Conservation (phyloP, 2,329 filamentous ascomycete genomes). For the Colletotrichum gigasporum region DNA sequence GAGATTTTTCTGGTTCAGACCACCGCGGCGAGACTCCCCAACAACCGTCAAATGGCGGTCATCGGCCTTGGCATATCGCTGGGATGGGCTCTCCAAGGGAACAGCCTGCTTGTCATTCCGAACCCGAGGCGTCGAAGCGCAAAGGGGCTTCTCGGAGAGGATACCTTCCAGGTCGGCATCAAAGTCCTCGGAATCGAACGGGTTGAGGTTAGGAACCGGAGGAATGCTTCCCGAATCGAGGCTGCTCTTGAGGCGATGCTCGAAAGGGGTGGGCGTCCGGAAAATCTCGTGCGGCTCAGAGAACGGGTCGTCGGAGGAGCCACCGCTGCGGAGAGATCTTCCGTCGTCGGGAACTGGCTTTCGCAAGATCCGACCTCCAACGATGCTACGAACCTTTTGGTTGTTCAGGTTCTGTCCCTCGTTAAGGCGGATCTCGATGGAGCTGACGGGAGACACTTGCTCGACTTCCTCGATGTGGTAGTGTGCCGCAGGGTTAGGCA, state of each 20-base stretch:
- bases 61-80: not conserved
- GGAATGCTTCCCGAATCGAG: conserved; percentile 15
- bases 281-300: conserved; percentile 32
- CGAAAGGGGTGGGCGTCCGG: conserved; percentile 37
- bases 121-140: conserved; percentile 48
- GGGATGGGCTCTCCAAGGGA: conserved; percentile 8
- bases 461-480: conserved; percentile 27
- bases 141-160: conserved; percentile 45
- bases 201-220: conserved; percentile 24
- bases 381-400: conserved; percentile 45
- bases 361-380: conserved; percentile 40
- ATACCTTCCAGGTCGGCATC: conserved; percentile 49
- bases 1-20: not conserved
- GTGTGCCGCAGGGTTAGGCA: conserved; percentile 19
- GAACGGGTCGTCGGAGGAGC: conserved; percentile 42
- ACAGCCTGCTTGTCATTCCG: conserved; percentile 2
- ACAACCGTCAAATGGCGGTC: not conserved
- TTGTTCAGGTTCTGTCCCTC: conserved; percentile 46
- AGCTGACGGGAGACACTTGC: conserved; percentile 38
- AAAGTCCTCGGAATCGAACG: conserved; percentile 50
- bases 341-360: conserved; percentile 42
- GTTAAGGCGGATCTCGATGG: conserved; percentile 44
- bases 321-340: conserved; percentile 37
- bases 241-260: conserved; percentile 30
- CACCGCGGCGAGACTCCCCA: not conserved